Base-by-base conservation (phyloP, 805 yeast genomes). In the Kockiozyma suomiensis region DNA sequence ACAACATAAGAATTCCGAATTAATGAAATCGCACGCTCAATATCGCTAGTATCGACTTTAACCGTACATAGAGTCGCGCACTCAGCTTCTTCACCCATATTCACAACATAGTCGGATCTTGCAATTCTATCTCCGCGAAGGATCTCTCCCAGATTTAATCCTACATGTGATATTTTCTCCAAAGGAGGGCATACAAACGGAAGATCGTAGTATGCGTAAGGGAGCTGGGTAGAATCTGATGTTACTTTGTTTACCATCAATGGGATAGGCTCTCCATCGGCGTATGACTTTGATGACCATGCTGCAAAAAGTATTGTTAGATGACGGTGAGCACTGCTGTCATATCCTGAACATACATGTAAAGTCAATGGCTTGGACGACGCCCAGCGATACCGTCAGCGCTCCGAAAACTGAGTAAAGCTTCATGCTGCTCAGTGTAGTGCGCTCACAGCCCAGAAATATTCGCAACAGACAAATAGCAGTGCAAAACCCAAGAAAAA, bases 61-160 rank as follows among this genome's bases (percentile, higher is more conserved):
- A 87, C 78, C 50, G 85, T 87, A 75, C 97, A 90, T 17, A 90
- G 72, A 43, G 85, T 75, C 50, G 76, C 77, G 73, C 97, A 90
- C 0, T 82, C 79, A 45, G 79, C 77, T 69, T 88, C 96, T n/a
- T 79, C 71, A 13, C 84, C 86, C 70, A 89, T 87, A 1, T 67
- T 62, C 46, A 90, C 74, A n/a, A 79, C 75, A 68, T 88, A 88
- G 63, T 85, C 89, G 40, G 92, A 84, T 62, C 82, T 84, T 86
- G 88, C 85, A 51, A 87, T 82, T 54, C 96, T 76, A 69, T 90
- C 96, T 13, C 97, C 97, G 54, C 86, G 79, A 56, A 90, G 76
- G 19, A 91, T 85, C 67, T 88, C 93, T 15, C 91, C 89, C 23
- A 90, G 72, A 4, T 91, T 86, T 47, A 88, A 72, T 65, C 85